Evolutionary conservation across 257 asterid genomes (phyloP).

Genomic region (Misopates orontium): DNA sequence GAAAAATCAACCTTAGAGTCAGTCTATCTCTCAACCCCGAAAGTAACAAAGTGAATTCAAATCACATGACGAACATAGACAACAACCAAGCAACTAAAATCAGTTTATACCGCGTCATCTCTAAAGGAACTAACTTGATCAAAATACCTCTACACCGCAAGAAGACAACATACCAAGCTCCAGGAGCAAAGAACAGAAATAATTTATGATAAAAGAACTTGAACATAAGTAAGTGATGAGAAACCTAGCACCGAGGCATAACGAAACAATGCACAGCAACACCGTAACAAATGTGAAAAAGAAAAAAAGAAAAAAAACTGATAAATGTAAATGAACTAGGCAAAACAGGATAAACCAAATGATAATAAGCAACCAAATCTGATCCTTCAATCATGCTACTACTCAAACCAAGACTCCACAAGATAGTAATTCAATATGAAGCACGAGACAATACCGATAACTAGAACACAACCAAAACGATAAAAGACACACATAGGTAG

Average conservation of each 20-base stretch:
- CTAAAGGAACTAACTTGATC: conserved; percentile 11
- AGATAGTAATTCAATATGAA: neutral
- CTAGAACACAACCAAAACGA: conserved; percentile 17
- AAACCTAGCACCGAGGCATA: too few species aligned
- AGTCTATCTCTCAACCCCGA: too few species aligned
- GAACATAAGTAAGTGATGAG: too few species aligned
- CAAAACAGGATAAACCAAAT: conserved; percentile 1
- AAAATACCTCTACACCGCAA: neutral
- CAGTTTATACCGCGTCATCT: conserved; percentile 7
- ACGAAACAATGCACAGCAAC: too few species aligned
- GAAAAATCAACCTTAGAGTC: conserved; percentile 16
- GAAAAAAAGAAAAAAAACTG: too few species aligned
- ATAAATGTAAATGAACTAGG: neutral
- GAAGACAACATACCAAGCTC: too few species aligned
- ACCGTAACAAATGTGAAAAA: too few species aligned
- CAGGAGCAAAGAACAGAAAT: too few species aligned
- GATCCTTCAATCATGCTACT: neutral
- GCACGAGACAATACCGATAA: conserved; percentile 1
- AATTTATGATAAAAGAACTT: too few species aligned
- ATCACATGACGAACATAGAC: too few species aligned
- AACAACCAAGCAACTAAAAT: too few species aligned
- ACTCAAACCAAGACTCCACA: neutral
- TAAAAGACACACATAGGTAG: conserved; percentile 6
- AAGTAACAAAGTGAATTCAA: too few species aligned
- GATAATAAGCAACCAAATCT: neutral